phyloP scores from a whole-genome alignment of 2,329 filamentous ascomycete genomes.

The Ophiostoma populinum region DNA sequence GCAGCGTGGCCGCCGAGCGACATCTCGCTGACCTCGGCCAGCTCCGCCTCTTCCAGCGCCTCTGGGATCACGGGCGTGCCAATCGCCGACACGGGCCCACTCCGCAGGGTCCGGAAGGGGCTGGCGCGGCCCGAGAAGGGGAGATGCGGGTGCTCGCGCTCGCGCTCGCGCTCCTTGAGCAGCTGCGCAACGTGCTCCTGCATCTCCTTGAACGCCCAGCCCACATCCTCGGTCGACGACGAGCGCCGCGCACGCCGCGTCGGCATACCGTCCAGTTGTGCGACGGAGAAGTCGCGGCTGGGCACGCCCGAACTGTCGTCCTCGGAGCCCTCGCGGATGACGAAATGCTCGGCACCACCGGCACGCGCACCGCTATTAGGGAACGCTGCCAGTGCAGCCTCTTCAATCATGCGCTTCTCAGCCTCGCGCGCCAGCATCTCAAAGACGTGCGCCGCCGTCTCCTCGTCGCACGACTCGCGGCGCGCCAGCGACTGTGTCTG shows the following conservation, averaged over 20 bases:
- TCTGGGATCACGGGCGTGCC: neutral
- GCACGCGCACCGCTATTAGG: conserved; percentile 54
- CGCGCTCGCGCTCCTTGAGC: conserved; percentile 23
- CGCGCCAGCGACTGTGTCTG: conserved; percentile 26
- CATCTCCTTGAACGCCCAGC: conserved; percentile 69
- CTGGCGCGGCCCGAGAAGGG: no score
- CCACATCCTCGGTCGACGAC: conserved; percentile 41
- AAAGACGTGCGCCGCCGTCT: conserved; percentile 59
- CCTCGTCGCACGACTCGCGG: conserved; percentile 58
- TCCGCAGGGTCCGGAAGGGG: no score
- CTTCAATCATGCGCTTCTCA: conserved; percentile 61
- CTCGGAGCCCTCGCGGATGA: conserved; percentile 45
- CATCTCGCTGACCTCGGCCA: no score
- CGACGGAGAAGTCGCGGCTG: conserved; percentile 9
- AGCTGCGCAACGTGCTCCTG: conserved; percentile 56
- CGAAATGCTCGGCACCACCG: conserved; percentile 55
- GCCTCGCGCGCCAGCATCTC: conserved; percentile 65
- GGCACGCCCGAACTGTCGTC: conserved; percentile 21
- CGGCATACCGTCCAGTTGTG: neutral
- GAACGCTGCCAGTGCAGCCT: conserved; percentile 54
- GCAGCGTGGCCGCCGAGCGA: no score
- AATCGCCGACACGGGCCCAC: neutral
- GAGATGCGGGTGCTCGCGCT: neutral
- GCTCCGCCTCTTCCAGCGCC: neutral
- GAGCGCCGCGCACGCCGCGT: conserved; percentile 29